Conservation (phyloP, 2,329 filamentous ascomycete genomes). For the Teratosphaeria zuluensis region DNA sequence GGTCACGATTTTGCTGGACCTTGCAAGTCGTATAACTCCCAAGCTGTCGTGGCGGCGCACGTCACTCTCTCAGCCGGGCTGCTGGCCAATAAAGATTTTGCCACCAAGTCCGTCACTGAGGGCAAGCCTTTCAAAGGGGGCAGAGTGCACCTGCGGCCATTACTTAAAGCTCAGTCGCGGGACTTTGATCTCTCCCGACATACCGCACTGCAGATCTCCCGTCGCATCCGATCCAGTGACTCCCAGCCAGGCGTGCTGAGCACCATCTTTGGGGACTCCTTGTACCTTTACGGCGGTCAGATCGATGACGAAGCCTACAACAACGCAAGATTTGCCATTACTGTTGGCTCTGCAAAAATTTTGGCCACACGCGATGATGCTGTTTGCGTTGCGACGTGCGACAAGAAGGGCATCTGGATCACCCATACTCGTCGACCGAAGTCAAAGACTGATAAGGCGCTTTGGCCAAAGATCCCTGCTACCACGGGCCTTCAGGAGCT, state of each 20-base stretch:
- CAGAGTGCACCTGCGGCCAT: slow-evolving; percentile 27
- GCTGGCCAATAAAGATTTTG: slow-evolving; percentile 18
- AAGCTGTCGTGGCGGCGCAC: background rate
- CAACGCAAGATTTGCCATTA: background rate
- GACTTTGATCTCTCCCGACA: slow-evolving; percentile 29
- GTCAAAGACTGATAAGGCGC: slow-evolving; percentile 27
- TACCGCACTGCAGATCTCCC: slow-evolving; percentile 30
- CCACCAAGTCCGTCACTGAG: slow-evolving; percentile 24
- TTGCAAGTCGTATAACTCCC: background rate
- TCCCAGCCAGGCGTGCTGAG: slow-evolving; percentile 35
- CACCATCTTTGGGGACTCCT: slow-evolving; percentile 26
- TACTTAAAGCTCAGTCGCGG: slow-evolving; percentile 31
- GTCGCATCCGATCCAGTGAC: slow-evolving; percentile 33
- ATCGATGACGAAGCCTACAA: slow-evolving; percentile 24
- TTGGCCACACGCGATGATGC: slow-evolving; percentile 27
- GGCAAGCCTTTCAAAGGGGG: slow-evolving; percentile 31
- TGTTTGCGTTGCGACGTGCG: slow-evolving; percentile 29
- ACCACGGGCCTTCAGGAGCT: slow-evolving; percentile 27
- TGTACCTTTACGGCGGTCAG: slow-evolving; percentile 35
- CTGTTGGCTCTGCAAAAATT: slow-evolving; percentile 16
- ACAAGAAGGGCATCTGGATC: slow-evolving; percentile 34
- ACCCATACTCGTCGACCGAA: slow-evolving; percentile 33
- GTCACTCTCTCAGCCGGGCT: slow-evolving; percentile 16
- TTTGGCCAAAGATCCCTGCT: slow-evolving; percentile 36
- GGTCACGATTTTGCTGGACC: slow-evolving; percentile 1